Evolutionary conservation across 169 alveolate species (phyloP).

Genomic region (Plasmodium fragile): DNA sequence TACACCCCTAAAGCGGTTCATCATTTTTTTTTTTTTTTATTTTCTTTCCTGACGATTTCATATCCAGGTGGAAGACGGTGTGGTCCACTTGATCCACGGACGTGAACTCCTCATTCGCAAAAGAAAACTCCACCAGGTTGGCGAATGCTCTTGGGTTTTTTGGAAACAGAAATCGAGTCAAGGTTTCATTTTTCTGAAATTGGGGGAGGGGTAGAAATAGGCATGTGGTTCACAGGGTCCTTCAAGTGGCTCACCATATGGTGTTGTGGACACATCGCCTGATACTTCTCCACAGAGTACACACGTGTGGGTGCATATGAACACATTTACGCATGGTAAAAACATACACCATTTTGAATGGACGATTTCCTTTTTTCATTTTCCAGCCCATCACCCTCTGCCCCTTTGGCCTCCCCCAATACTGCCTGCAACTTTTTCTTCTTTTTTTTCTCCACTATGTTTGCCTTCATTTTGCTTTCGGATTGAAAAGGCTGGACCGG

Average conservation of each 20-base stretch:
- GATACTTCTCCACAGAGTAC: not conserved
- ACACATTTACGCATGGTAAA: not conserved
- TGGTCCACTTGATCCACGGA: constrained; percentile 59
- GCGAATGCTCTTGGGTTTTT: constrained; percentile 72
- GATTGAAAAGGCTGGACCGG: not conserved
- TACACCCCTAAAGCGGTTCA: not conserved
- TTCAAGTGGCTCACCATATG: not conserved
- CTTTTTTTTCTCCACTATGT: constrained; percentile 46
- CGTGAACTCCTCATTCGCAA: constrained; percentile 49
- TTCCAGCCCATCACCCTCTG: constrained; percentile 18
- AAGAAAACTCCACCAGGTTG: constrained; percentile 59
- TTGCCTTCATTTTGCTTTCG: constrained; percentile 26
- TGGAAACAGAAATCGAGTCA: constrained; percentile 63
- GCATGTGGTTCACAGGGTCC: not conserved
- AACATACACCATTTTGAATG: constrained; percentile 25
- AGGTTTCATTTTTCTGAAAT: constrained; percentile 56
- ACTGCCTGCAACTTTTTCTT: constrained; percentile 41
- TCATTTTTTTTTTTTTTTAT: not conserved
- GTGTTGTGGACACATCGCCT: not conserved
- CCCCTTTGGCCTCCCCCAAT: constrained; percentile 6
- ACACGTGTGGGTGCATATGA: not conserved
- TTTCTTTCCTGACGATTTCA: constrained; percentile 52
- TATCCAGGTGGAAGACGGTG: constrained; percentile 66
- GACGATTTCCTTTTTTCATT: constrained; percentile 7
- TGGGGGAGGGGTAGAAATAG: not conserved